Base-by-base conservation (phyloP, 192 early-diverging fungal genomes). In the Backusella circina region DNA sequence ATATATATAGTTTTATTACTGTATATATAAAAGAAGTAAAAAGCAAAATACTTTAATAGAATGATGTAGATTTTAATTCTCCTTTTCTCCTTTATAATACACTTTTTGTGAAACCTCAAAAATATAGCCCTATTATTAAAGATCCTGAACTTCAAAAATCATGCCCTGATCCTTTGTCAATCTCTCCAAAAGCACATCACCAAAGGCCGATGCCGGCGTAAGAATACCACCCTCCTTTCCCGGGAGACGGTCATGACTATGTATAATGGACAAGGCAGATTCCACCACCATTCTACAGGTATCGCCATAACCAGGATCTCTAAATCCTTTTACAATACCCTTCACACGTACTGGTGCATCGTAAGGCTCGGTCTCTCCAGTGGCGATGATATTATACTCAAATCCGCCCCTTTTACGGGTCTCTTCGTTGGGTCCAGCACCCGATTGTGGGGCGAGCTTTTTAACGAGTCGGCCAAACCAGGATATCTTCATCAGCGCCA, bases 261-360 rank as follows among this genome's bases (percentile, higher is more conserved):
- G 79, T 9, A 91, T 89, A 69, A 96, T 73, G 57, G 88, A 91
- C 30, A 96, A 82, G 0, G 94, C 95, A 21, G 91, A 83, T 75
- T 97, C 94, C 23, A 89, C 87, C 33, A 95, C 75, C 84, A 94
- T 93, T 41, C 86, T 87, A 61, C 88, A 88, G 2, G 94, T 96
- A 76, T 94, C 94, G 23, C 84, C 84, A 83, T 97, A 97, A 1
- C 95, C 94, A 3, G 93, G 91, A 72, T 97, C 95, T n/a, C 84
- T 84, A 16, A 84, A 84, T 2, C 73, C 73, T 67, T 80, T 86
- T 36, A 90, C 82, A 26, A 73, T 75, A 37, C 79, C 90, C 21
- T 80, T 71, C 30, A 86, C 90, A 31, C 83, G 85, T 18, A 80
- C 47, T 12, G 75, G 74, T 2, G 57, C 72, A 28, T 80, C 80